These are phyloP conservation scores for Symbiodinium pilosum DNA, from an alignment of 73 alveolate genomes.

Conservation along the genomic window DNA sequence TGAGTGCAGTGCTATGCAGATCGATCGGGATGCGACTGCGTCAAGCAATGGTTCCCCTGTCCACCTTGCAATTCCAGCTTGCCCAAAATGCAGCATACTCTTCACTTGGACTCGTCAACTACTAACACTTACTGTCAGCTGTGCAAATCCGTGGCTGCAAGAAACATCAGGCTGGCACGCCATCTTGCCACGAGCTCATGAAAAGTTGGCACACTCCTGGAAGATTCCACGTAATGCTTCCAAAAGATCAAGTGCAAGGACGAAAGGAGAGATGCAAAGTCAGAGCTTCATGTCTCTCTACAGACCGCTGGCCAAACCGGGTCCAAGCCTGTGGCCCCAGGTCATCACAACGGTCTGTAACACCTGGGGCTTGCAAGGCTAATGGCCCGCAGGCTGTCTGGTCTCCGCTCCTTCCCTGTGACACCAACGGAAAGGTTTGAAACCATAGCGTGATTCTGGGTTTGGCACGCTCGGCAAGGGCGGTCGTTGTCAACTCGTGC, in stretches of 20 bases:
- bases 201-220: conserved; percentile 75
- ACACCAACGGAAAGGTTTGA: no score
- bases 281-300: no score
- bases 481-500: not conserved
- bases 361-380: not conserved
- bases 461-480: conserved; percentile 18
- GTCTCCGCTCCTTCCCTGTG: no score
- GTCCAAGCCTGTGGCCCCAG: conserved; percentile 8
- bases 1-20: not conserved
- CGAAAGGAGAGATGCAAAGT: no score
- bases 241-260: not conserved
- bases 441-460: no score
- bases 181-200: conserved; percentile 60
- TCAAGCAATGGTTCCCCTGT: not conserved
- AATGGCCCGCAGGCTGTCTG: no score
- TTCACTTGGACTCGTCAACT: not conserved
- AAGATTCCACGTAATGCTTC: not conserved
- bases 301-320: no score
- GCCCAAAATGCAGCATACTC: not conserved
- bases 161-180: not conserved
- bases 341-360: not conserved
- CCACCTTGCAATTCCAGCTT: no score
- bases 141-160: not conserved
- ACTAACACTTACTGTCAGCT: no score
- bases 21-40: not conserved